These are phyloP conservation scores for Lactarius indigo DNA, from an alignment of 768 basidiomycete genomes.

Conservation along the genomic window DNA sequence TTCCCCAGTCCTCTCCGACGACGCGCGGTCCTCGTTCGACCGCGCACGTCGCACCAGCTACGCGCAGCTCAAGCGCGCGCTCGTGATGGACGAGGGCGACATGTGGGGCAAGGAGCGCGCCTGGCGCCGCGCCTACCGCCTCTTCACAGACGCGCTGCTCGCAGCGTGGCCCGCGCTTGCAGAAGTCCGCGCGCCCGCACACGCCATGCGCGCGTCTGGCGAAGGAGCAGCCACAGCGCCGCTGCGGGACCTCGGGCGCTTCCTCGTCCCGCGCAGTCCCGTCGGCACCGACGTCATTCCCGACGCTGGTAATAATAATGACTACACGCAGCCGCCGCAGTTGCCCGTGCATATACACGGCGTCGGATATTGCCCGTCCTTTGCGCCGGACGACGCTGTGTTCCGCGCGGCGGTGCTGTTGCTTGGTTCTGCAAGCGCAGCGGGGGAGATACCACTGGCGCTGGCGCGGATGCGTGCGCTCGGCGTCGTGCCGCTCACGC, in stretches of 20 bases:
- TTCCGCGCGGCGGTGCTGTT: conserved; percentile 61
- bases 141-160: conserved; percentile 56
- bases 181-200: conserved; percentile 37
- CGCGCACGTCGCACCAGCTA: conserved; percentile 31
- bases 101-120: conserved; percentile 36
- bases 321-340: conserved; percentile 23
- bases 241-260: conserved; percentile 32
- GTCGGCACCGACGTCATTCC: background rate
- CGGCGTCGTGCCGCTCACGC: conserved; percentile 46
- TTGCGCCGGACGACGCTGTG: conserved; percentile 48
- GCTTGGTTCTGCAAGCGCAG: conserved; percentile 47
- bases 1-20: too few species aligned
- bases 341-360: conserved; percentile 18
- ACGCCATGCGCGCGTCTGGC: conserved; percentile 31
- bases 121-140: conserved; percentile 44
- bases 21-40: background rate
- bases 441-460: conserved; percentile 59
- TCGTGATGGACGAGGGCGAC: conserved; percentile 28
- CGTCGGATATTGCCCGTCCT: conserved; percentile 32
- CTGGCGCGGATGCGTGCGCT: conserved; percentile 74
- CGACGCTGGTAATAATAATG: too few species aligned
- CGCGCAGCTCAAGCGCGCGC: conserved; percentile 28
- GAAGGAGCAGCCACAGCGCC: conserved; percentile 29
- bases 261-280: conserved; percentile 25
- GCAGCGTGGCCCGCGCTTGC: conserved; percentile 50